Percentiles rank a stretch among this genome's conserved stretches.
phyloP scores from a whole-genome alignment of 306 rosid genomes.

The Pyrus communis region DNA sequence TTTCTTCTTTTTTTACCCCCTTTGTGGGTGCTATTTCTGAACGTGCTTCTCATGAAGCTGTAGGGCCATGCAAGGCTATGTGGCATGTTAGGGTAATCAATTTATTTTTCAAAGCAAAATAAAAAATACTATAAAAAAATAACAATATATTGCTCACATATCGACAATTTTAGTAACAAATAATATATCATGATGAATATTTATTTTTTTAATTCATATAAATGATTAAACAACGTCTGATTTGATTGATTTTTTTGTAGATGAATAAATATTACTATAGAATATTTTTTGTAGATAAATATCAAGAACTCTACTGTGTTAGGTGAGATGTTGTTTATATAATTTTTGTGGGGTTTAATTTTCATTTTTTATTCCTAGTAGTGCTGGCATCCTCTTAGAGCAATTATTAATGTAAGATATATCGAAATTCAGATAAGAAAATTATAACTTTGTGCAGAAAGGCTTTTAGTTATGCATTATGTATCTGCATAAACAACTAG shows the following conservation, averaged over 20 bases:
- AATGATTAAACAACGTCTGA: neutral
- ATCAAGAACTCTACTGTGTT: neutral
- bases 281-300: neutral
- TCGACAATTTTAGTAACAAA: neutral
- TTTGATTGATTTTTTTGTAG: neutral
- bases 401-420: slow-evolving; percentile 1
- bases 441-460: neutral
- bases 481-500: slow-evolving; percentile 20
- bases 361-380: neutral
- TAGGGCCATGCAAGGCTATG: slow-evolving; percentile 36
- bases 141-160: neutral
- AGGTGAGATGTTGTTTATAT: slow-evolving; percentile 1
- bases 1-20: slow-evolving; percentile 12
- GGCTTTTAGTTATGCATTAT: slow-evolving; percentile 3
- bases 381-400: slow-evolving; percentile 23
- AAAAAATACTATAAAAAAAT: neutral
- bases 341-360: neutral
- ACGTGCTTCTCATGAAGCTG: slow-evolving; percentile 74
- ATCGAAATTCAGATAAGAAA: neutral
- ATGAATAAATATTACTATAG: too few relatives aligned
- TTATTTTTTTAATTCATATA: too few relatives aligned
- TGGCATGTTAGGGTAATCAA: slow-evolving; percentile 10
- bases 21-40: slow-evolving; percentile 41
- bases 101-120: neutral
- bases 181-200: too few relatives aligned